Conservation (phyloP, 164 flowering plant species). For the Tetrastigma voinierianum region DNA sequence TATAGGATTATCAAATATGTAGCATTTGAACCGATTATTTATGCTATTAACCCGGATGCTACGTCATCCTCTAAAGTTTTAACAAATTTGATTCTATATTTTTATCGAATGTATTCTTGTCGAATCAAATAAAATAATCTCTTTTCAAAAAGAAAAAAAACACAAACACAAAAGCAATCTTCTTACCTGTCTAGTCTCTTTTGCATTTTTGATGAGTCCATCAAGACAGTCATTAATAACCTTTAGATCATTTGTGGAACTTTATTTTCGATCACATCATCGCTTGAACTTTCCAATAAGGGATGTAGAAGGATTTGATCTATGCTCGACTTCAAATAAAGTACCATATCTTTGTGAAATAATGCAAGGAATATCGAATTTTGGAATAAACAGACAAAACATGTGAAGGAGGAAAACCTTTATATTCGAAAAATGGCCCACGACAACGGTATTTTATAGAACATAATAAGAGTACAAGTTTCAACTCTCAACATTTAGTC, state of each 20-base stretch:
- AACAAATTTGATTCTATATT: too few species aligned
- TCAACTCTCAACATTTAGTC: not conserved
- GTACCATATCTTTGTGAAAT: slow-evolving; percentile 81
- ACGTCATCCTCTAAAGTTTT: too few species aligned
- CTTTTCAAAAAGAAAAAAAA: too few species aligned
- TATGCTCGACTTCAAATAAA: slow-evolving; percentile 95
- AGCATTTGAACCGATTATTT: too few species aligned
- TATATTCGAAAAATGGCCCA: not conserved
- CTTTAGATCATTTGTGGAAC: slow-evolving; percentile 74
- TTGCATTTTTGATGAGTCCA: slow-evolving; percentile 88
- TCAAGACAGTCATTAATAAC: slow-evolving; percentile 93
- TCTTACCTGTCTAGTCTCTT: slow-evolving; percentile 87
- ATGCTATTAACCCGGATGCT: too few species aligned
- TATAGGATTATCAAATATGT: too few species aligned
- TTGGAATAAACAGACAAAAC: not conserved
- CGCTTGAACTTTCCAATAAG: slow-evolving; percentile 96
- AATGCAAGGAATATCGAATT: slow-evolving; percentile 10
- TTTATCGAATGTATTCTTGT: too few species aligned
- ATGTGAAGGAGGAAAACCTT: not conserved
- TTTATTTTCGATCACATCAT: slow-evolving; percentile 81
- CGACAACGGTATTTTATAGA: too few species aligned
- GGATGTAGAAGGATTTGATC: slow-evolving; percentile 95
- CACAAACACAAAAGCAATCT: too few species aligned
- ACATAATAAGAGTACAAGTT: not conserved
- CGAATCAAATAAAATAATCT: too few species aligned